phyloP scores from a whole-genome alignment of 345 rosid species.

The Leavenworthia alabamica region DNA sequence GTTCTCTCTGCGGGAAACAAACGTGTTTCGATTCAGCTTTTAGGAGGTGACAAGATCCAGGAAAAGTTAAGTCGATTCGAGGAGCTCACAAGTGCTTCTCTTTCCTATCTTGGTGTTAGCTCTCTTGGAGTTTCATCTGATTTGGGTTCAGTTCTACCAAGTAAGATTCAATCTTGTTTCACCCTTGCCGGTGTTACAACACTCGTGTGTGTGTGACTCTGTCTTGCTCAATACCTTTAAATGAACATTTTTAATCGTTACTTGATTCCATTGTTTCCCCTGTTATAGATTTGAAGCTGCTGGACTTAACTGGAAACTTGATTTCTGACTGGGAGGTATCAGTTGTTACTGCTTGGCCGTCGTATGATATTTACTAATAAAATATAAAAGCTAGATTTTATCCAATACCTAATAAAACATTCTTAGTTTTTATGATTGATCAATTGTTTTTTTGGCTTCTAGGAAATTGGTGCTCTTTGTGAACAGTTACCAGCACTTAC shows the following conservation, averaged over 20 bases:
- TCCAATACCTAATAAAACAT: background rate
- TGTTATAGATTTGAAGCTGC: slow-evolving; percentile 61
- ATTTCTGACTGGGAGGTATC: slow-evolving; percentile 82
- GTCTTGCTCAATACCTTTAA: background rate
- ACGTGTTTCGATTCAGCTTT: slow-evolving; percentile 63
- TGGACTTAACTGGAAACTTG: slow-evolving; percentile 91
- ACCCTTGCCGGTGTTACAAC: background rate
- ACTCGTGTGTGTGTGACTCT: background rate
- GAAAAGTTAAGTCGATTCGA: slow-evolving; percentile 74
- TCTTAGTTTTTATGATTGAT: background rate
- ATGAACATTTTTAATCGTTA: background rate
- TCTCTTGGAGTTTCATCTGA: slow-evolving; percentile 52
- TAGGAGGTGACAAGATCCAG: slow-evolving; percentile 74
- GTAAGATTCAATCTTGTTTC: slow-evolving; percentile 34
- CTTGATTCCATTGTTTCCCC: slow-evolving; percentile 5
- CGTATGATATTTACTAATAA: background rate
- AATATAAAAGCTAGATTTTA: background rate
- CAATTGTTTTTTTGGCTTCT: slow-evolving; percentile 19
- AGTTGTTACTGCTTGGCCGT: background rate
- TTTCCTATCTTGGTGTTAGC: slow-evolving; percentile 69
- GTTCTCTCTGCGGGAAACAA: slow-evolving; percentile 74
- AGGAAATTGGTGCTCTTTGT: slow-evolving; percentile 68
- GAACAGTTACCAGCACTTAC: slow-evolving; percentile 60
- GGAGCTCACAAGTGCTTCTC: slow-evolving; percentile 62
- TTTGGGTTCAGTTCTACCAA: slow-evolving; percentile 41